A percentile compares a stretch with the other conserved stretches of the same genome.
Evolutionary conservation across 2,329 filamentous ascomycete genomes (phyloP).

Genomic region (Fusarium siculi): DNA sequence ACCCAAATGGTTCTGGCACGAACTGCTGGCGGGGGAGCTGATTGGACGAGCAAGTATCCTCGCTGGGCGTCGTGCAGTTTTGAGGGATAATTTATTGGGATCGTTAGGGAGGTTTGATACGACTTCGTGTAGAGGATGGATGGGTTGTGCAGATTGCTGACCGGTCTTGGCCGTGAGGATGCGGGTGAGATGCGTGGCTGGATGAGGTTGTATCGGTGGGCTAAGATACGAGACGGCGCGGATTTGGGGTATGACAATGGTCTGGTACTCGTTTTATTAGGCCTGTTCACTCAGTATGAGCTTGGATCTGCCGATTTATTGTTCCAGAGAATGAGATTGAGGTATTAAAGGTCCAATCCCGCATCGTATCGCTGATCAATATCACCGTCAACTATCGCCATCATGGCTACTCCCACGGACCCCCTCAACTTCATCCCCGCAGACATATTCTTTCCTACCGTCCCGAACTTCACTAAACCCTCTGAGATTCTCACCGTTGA

Average conservation of each 20-base stretch:
- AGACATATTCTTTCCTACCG: not conserved
- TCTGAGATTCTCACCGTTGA: not conserved
- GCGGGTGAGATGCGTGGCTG: not conserved
- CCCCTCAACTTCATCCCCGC: constrained; percentile 4
- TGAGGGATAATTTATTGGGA: not conserved
- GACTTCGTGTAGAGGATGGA: not conserved
- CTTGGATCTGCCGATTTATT: not conserved
- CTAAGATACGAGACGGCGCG: not conserved
- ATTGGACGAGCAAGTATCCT: not conserved
- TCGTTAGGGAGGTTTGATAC: not conserved
- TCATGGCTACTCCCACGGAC: not conserved
- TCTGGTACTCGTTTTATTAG: not conserved
- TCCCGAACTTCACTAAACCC: not conserved
- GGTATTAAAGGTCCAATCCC: not conserved
- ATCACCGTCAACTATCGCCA: not conserved
- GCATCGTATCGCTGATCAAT: not conserved
- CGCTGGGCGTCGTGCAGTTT: not conserved
- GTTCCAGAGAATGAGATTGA: not conserved
- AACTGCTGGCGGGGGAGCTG: not conserved
- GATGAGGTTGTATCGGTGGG: not conserved
- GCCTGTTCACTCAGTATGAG: not conserved
- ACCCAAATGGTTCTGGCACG: not conserved
- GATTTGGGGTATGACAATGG: not conserved
- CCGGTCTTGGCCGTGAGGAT: not conserved
- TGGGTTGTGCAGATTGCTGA: not conserved